These are phyloP conservation scores for Macrolepiota dolichaula DNA, from an alignment of 768 basidiomycete genomes.

Conservation along the genomic window DNA sequence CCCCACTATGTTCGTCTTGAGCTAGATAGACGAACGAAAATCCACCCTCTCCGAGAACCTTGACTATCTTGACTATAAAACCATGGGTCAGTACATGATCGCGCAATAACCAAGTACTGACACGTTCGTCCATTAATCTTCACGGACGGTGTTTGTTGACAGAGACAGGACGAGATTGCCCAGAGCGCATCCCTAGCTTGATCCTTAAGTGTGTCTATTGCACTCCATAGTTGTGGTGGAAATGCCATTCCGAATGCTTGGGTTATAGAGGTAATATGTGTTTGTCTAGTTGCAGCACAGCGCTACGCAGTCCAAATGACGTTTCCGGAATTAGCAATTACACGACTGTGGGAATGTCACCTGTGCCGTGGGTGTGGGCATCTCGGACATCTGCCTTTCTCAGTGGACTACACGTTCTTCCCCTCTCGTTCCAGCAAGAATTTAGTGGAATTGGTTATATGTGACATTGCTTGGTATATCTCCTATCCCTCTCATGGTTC, in stretches of 20 bases:
- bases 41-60: conserved; percentile 93
- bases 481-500: too few species aligned
- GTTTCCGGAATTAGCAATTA: background rate
- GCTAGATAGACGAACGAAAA: conserved; percentile 91
- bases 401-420: too few species aligned
- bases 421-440: too few species aligned
- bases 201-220: conserved; percentile 60
- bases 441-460: too few species aligned
- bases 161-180: conserved; percentile 78
- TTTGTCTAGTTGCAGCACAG: background rate
- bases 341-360: background rate
- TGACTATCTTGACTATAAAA: conserved; percentile 78
- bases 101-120: conserved; percentile 30
- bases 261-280: background rate
- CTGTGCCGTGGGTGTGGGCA: background rate
- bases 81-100: background rate
- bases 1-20: conserved; percentile 83
- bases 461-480: too few species aligned
- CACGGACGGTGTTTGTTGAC: conserved; percentile 77
- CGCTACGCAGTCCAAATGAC: background rate
- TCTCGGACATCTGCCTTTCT: too few species aligned
- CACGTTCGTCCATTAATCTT: conserved; percentile 97
- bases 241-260: conserved; percentile 22
- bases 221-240: conserved; percentile 38
- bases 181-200: conserved; percentile 80